phyloP scores from a whole-genome alignment of 2,329 filamentous ascomycete genomes.

The Orbilia blumenaviensis region DNA sequence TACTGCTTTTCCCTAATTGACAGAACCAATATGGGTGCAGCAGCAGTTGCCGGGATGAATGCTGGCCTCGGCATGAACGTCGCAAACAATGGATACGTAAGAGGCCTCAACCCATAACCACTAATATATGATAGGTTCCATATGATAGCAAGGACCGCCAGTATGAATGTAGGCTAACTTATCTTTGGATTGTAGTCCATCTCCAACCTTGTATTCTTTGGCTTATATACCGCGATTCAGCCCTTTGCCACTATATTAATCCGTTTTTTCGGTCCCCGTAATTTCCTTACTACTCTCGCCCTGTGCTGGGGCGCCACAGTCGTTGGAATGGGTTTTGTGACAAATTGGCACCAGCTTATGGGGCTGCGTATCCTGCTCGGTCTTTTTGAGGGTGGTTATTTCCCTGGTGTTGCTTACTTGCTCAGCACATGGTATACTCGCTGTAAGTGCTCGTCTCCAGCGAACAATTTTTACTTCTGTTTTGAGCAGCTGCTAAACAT shows the following conservation, averaged over 20 bases:
- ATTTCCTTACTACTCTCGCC: conserved; percentile 67
- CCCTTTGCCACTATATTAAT: conserved; percentile 75
- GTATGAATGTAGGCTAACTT: neutral
- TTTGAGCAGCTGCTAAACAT: neutral
- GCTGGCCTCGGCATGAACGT: conserved; percentile 29
- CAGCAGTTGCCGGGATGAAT: conserved; percentile 72
- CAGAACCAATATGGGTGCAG: conserved; percentile 76
- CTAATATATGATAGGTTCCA: too few relatives aligned
- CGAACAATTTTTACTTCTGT: neutral
- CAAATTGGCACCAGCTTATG: conserved; percentile 66
- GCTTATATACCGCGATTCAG: conserved; percentile 72
- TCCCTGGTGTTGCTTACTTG: conserved; percentile 75
- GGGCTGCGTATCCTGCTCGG: conserved; percentile 70
- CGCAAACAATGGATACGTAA: conserved; percentile 39
- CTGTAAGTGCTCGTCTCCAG: conserved; percentile 63
- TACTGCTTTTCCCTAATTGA: conserved; percentile 83
- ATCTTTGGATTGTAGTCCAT: conserved; percentile 10
- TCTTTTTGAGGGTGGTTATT: conserved; percentile 72
- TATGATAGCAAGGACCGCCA: too few relatives aligned
- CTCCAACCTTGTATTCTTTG: conserved; percentile 32
- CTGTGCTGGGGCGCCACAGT: conserved; percentile 70
- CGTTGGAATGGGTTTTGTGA: conserved; percentile 72
- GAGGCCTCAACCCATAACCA: neutral
- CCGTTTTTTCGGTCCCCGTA: conserved; percentile 71
- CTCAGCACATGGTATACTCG: conserved; percentile 77